A percentile compares a stretch with the other conserved stretches of the same genome.
These are phyloP conservation scores for Brettanomyces naardenensis DNA, from an alignment of 805 yeast genomes.

Conservation along the genomic window DNA sequence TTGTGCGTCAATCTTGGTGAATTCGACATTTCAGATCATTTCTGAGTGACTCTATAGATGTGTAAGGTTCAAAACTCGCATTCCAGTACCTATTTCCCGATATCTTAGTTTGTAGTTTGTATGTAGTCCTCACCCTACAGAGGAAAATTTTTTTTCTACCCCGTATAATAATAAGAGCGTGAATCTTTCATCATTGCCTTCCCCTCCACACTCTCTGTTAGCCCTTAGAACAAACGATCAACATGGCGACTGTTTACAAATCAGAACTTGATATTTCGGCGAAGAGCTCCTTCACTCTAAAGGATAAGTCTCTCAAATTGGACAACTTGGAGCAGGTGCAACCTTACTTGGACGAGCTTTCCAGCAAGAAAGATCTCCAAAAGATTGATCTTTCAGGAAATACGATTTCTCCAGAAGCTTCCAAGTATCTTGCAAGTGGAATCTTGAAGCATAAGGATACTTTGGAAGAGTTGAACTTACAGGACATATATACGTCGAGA, in stretches of 20 bases:
- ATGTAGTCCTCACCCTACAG: too few relatives aligned
- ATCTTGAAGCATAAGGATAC: slow-evolving; percentile 34
- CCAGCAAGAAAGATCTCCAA: slow-evolving; percentile 28
- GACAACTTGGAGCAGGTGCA: slow-evolving; percentile 65
- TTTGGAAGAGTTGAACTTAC: slow-evolving; percentile 66
- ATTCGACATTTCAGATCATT: too few relatives aligned
- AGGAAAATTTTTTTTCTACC: too few relatives aligned
- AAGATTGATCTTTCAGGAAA: slow-evolving; percentile 84
- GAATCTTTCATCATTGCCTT: slow-evolving; percentile 1
- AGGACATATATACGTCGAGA: slow-evolving; percentile 93
- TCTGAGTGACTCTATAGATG: too few relatives aligned
- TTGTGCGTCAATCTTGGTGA: too few relatives aligned
- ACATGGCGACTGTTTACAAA: slow-evolving; percentile 28
- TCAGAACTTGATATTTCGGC: slow-evolving; percentile 33
- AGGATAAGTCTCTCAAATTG: slow-evolving; percentile 71
- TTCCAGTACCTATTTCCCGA: too few relatives aligned
- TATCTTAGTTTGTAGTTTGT: too few relatives aligned
- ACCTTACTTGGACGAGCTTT: slow-evolving; percentile 57
- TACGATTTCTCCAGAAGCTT: slow-evolving; percentile 89
- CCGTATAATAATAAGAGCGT: too few relatives aligned
- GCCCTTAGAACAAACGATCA: neutral
- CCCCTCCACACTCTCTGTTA: neutral
- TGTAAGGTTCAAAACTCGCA: too few relatives aligned
- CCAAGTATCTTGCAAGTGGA: slow-evolving; percentile 57
- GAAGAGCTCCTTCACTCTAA: slow-evolving; percentile 49